A percentile compares a stretch with the other conserved stretches of the same genome.
phyloP scores from a whole-genome alignment of 2,329 filamentous ascomycete genomes.

The Botryotinia globosa region DNA sequence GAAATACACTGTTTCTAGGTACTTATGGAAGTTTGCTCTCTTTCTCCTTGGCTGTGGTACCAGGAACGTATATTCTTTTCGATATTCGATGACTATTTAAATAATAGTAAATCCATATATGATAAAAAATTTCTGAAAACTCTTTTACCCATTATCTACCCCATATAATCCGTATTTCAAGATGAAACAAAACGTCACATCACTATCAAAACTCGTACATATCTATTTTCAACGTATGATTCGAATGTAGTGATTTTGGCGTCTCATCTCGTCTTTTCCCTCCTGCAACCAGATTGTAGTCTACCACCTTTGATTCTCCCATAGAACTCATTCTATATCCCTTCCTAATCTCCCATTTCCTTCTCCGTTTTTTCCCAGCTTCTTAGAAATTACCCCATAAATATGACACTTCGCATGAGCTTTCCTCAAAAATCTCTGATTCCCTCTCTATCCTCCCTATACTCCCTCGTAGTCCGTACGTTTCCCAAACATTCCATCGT shows the following conservation, averaged over 20 bases:
- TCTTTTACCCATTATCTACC: not conserved
- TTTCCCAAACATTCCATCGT: no score
- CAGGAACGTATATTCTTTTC: not conserved
- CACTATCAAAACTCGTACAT: not conserved
- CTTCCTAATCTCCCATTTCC: no score
- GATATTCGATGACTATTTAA: not conserved
- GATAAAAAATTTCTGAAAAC: fast-evolving
- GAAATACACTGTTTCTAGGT: not conserved
- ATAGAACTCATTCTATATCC: no score
- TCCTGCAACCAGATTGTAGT: no score
- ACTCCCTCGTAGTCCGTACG: no score
- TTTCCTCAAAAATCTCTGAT: no score
- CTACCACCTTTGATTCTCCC: no score
- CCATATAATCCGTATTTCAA: fast-evolving
- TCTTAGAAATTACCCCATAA: no score
- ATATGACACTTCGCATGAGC: fast-evolving
- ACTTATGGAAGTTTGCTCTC: not conserved
- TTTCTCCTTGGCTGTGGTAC: not conserved
- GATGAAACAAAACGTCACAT: fast-evolving
- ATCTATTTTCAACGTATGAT: not conserved
- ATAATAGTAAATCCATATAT: not conserved
- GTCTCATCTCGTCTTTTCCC: no score
- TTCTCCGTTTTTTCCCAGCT: no score
- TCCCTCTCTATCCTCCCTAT: no score
- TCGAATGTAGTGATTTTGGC: no score